Evolutionary conservation across 768 basidiomycete genomes (phyloP).

Genomic region (Suillus tomentosus): DNA sequence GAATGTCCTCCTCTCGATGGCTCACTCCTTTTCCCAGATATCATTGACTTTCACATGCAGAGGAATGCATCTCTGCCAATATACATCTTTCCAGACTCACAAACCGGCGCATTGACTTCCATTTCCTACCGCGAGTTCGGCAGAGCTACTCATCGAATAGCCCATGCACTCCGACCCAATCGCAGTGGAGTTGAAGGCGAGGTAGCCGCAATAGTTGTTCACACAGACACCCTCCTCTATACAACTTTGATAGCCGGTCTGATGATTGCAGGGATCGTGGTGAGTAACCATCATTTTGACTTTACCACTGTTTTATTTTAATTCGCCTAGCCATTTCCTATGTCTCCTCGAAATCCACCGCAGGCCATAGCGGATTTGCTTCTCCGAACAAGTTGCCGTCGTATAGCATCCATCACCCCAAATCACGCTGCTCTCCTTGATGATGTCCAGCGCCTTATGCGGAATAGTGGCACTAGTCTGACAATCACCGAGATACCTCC

Average conservation of each 20-base stretch:
- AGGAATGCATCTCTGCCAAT: slow-evolving; percentile 27
- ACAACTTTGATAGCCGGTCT: slow-evolving; percentile 13
- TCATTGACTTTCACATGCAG: slow-evolving; percentile 23
- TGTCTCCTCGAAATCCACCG: slow-evolving; percentile 11
- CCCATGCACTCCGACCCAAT: slow-evolving; percentile 8
- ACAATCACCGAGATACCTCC: slow-evolving; percentile 26
- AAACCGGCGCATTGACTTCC: slow-evolving; percentile 14
- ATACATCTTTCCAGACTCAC: slow-evolving; percentile 17
- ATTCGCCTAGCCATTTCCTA: not conserved
- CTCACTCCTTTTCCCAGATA: slow-evolving; percentile 27
- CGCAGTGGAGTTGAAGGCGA: slow-evolving; percentile 9
- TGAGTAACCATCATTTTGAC: not conserved
- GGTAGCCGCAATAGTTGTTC: slow-evolving; percentile 10
- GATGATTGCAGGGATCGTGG: slow-evolving; percentile 1
- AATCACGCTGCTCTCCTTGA: slow-evolving; percentile 25
- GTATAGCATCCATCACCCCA: slow-evolving; percentile 22
- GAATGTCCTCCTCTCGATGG: slow-evolving; percentile 27
- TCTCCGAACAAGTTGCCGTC: slow-evolving; percentile 22
- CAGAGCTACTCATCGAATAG: slow-evolving; percentile 28
- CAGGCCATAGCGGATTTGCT: slow-evolving; percentile 17
- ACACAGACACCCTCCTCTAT: slow-evolving; percentile 17
- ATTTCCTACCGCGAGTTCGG: slow-evolving; percentile 32
- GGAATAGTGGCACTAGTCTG: slow-evolving; percentile 2
- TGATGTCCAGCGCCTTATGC: slow-evolving; percentile 6
- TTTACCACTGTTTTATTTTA: not conserved